Base-by-base conservation (phyloP, 441 rosid species). In the Gossypium gossypioides region DNA sequence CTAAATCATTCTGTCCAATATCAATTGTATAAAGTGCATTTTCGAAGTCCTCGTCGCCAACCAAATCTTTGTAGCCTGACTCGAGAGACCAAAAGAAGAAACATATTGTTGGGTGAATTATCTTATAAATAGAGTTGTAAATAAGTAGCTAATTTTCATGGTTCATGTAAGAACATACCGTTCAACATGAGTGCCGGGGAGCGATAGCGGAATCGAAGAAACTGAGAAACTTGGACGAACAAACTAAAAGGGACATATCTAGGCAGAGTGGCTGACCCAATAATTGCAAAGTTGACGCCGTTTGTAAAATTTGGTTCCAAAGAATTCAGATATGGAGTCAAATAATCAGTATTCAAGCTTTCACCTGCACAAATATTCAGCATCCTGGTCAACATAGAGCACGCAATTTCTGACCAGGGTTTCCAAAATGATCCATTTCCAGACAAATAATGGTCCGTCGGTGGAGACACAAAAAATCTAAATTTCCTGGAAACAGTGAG, bases 311-410 rank as follows among this genome's bases (percentile, higher is more conserved):
- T 84, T 22, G 88, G 87, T 13, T 81, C 79, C 24, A 85, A 54
- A n/a, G 89, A 80, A 12, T 84, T 83, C 80, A 85, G 56, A 74
- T 84, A 84, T 50, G 91, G 89, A 68, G 84, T 85, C 77, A 87
- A 32, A 68, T 68, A 78, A 22, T 48, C 25, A 46, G 74, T 24
- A 2, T 82, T 81, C 68, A 82, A 70, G 66, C 81, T 78, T 66
- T 84, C 84, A 69, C 88, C 88, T 83, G 19, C 54, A 52, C 1
- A 37, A 37, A 18, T 1, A 22, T 59, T 10, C n/a, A 22, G 24
- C n/a, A n/a, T 60, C 13, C 21, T 7, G 5, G 16, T 15, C 8
- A 25, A 32, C 42, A 32, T 2, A 60, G 13, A 60, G 46, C 48
- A 61, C 3, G 5, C 16, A 32, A 34, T 34, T 37, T 62, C 48